Evolutionary conservation across 495 filamentous ascomycete genomes (phyloP), one percentile per base, ranked within the genome.

Genomic region (Platismatia glauca): DNA sequence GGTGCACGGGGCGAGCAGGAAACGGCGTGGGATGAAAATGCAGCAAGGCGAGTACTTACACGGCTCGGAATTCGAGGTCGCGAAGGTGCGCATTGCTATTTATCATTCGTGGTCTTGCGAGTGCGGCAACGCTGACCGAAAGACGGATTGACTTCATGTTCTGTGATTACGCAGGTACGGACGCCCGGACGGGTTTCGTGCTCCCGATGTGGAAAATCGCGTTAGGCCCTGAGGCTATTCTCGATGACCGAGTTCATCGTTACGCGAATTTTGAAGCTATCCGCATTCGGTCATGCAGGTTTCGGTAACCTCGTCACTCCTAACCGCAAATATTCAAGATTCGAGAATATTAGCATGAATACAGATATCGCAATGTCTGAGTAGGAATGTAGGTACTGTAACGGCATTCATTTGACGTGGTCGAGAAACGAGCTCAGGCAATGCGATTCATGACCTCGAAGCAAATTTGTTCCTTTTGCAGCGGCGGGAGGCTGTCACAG

Each of bases 231-330:
- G 37, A 34, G 15, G 27, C n/a, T 33, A 3, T 3, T 29, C 57
- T n/a, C 57, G 48, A 52, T 52, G 50, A 33, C 50, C 27, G 50
- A 53, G 31, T 44, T n/a, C 39, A 1, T 59, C 11, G 18, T 22
- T 48, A 24, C 11, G 29, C 12, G 27, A 16, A 11, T 29, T 35
- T n/a, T 50, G 35, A 61, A 39, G 20, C 9, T 61, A 53, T 55
- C 48, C 44, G 46, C n/a, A 31, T 61, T 13, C 37, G 59, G 48
- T 52, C 34, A 61, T 61, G 59, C 44, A 43, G 59, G 33, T 43
- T 43, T 61, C 59, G 59, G 59, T 31, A 12, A 61, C 24, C 37
- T 53, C 27, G 50, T n/a, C 29, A 9, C 7, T 53, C 13, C 15
- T 3, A 2, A 1, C 46, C 29, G n/a, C n/a, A n/a, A n/a, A 53